phyloP scores from a whole-genome alignment of 129 eudicot species.

The Tagetes patula region DNA sequence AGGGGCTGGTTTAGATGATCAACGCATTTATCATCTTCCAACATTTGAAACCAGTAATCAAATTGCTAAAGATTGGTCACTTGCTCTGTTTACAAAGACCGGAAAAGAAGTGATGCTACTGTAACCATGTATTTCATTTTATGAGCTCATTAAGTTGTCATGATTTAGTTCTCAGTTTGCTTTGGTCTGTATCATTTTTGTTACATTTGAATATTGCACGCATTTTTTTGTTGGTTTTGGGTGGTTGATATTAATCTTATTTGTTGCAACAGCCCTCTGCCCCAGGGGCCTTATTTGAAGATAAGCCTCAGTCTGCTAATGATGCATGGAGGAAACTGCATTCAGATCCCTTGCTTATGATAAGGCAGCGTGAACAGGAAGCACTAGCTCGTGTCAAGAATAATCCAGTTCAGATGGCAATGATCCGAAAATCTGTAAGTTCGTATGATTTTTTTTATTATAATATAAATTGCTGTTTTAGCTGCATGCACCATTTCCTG shows the following conservation, averaged over 20 bases:
- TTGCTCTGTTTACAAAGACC: background rate
- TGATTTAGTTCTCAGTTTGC: background rate
- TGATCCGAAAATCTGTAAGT: conserved; percentile 89
- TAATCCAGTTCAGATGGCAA: conserved; percentile 92
- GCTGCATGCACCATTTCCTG: background rate
- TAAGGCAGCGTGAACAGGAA: conserved; percentile 90
- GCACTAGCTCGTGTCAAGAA: conserved; percentile 88
- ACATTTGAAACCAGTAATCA: background rate
- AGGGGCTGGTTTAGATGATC: conserved; percentile 3
- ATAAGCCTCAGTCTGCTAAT: conserved; percentile 89
- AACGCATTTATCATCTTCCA: conserved; percentile 10
- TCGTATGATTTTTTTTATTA: background rate
- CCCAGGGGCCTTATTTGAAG: conserved; percentile 93
- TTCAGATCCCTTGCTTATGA: conserved; percentile 86
- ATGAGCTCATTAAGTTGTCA: conserved; percentile 3
- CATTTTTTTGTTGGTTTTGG: background rate
- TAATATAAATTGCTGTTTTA: background rate
- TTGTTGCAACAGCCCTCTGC: conserved; percentile 46
- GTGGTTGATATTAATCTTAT: conserved; percentile 4
- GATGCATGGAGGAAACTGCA: conserved; percentile 98
- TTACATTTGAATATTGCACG: background rate
- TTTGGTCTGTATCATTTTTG: background rate
- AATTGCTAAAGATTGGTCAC: background rate
- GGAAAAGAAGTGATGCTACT: background rate
- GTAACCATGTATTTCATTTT: background rate